These are phyloP conservation scores for Lactarius tabidus DNA, from an alignment of 768 basidiomycete species.

Conservation along the genomic window DNA sequence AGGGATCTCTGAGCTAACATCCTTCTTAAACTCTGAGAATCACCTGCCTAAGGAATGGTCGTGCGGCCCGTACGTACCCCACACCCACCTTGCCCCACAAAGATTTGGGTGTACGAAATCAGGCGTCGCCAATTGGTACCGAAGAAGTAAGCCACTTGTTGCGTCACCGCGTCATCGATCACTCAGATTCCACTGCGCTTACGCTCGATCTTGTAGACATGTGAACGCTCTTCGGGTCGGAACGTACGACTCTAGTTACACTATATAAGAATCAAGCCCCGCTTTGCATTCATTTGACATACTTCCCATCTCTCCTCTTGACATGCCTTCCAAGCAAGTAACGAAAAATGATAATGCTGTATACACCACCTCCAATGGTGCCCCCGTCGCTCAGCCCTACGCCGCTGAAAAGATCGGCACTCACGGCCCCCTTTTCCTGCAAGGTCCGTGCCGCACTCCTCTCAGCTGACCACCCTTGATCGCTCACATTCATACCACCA, in stretches of 20 bases:
- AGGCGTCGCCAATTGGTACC: no score
- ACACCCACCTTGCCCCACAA: no score
- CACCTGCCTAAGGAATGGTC: no score
- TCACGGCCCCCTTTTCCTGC: slow-evolving; percentile 81
- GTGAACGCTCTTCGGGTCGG: neutral
- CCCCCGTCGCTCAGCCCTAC: slow-evolving; percentile 71
- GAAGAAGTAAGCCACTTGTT: no score
- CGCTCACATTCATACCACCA: slow-evolving; percentile 31
- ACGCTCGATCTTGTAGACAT: neutral
- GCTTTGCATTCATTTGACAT: neutral
- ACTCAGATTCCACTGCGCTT: no score
- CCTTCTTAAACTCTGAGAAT: no score
- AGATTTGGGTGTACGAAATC: no score
- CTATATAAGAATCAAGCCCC: neutral
- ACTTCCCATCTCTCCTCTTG: slow-evolving; percentile 1
- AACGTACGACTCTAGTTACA: no score
- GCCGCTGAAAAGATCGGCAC: slow-evolving; percentile 70
- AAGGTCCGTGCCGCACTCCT: slow-evolving; percentile 48
- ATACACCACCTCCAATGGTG: slow-evolving; percentile 87
- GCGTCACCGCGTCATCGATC: no score
- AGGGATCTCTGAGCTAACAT: no score
- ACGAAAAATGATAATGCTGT: slow-evolving; percentile 52
- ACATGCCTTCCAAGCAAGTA: slow-evolving; percentile 65
- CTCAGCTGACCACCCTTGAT: slow-evolving; percentile 19
- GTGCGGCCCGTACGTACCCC: no score